phyloP scores from a whole-genome alignment of 345 rosid genomes.

The Noccaea bulbosa region DNA sequence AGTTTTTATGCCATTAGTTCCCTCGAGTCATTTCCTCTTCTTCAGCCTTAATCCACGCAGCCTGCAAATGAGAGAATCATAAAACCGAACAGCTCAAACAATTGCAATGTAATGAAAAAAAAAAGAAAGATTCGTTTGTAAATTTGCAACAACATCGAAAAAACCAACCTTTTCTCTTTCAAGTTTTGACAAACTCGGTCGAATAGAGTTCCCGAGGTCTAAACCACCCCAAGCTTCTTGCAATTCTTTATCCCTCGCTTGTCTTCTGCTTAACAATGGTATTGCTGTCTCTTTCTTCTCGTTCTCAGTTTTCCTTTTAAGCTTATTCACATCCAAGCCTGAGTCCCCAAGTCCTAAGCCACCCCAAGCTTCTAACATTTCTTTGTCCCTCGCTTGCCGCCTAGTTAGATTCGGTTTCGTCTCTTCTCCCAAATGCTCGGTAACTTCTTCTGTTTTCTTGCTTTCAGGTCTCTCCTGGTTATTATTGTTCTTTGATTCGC shows the following conservation, averaged over 20 bases:
- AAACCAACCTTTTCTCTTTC: constrained; percentile 79
- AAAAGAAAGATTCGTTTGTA: neutral
- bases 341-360: constrained; percentile 84
- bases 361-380: constrained; percentile 88
- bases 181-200: constrained; percentile 73
- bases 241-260: constrained; percentile 79
- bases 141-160: constrained; percentile 4
- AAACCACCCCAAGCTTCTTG: constrained; percentile 92
- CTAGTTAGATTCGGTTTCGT: constrained; percentile 49
- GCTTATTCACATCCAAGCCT: constrained; percentile 18
- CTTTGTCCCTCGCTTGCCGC: constrained; percentile 67
- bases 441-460: constrained; percentile 53
- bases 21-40: constrained; percentile 70
- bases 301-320: constrained; percentile 59
- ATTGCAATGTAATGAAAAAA: neutral
- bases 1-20: constrained; percentile 17
- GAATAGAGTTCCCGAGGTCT: constrained; percentile 73
- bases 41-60: constrained; percentile 89
- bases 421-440: constrained; percentile 41
- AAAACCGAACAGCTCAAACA: constrained; percentile 5
- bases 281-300: constrained; percentile 50
- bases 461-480: constrained; percentile 64
- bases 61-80: constrained; percentile 49
- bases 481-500: constrained; percentile 53
- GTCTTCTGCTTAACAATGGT: constrained; percentile 46